Base-by-base conservation (phyloP, 768 basidiomycete genomes). In the Mycena sanguinolenta region DNA sequence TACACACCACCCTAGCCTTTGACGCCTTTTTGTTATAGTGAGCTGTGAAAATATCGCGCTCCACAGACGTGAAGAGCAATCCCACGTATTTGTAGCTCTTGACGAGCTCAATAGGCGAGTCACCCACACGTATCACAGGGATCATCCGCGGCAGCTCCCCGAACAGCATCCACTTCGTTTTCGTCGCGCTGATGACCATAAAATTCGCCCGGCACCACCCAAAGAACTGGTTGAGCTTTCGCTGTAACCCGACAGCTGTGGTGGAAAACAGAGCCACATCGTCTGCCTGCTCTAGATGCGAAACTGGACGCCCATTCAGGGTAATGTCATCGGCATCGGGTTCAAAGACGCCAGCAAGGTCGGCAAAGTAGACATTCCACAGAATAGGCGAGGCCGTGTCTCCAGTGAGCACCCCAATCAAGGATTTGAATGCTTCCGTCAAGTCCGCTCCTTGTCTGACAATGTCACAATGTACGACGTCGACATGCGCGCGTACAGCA, bases 251-350 rank as follows among this genome's bases (percentile, higher is more conserved):
- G 1, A 9, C 63, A 0, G 66, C 21, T 0, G 73, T 65, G 27
- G 65, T 74, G 2, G 77, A 76, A n/a, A 77, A 66, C 1, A 77
- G 28, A 21, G 68, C 65, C 16, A 79, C 63, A 63, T 79, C 78
- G 54, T 79, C 77, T 6, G 78, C 77, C 27, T 77, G 77, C 46
- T 76, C 77, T 9, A 77, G 34, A 57, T 77, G 65, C 5, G 74
- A 58, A 7, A 77, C 67, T 2, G 49, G 14, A 0, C 32, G 9
- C 0, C 65, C 70, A 17, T 25, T 42, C 23, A 79, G 65, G 5
- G 32, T 17, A 19, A 77, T 50, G 65, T 78, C 75, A 55, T 74
- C 71, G 5, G n/a, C 16, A 57, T 75, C 66, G 17, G 42, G 10
- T 0, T 50, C 52, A 14, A 77, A 52, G 17, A 16, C 16, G 4